These are phyloP conservation scores for Termitomyces sp. DNA, from an alignment of 1,284 basidiomycete species.

Conservation along the genomic window DNA sequence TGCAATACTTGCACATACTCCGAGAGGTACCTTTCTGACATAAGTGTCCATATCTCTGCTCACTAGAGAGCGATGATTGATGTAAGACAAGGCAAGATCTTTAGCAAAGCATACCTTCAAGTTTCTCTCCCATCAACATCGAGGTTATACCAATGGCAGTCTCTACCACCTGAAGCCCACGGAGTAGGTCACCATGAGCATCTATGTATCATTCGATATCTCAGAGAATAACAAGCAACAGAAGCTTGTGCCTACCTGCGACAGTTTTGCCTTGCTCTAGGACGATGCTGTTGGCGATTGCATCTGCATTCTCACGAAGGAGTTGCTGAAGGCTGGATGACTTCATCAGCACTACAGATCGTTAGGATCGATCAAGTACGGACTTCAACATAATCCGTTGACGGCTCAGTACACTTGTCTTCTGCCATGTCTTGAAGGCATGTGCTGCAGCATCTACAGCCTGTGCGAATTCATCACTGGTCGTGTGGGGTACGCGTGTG, in stretches of 20 bases:
- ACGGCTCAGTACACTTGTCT: slow-evolving; percentile 79
- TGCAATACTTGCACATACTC: slow-evolving; percentile 80
- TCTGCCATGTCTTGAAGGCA: slow-evolving; percentile 89
- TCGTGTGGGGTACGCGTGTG: slow-evolving; percentile 88
- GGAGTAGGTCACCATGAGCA: slow-evolving; percentile 91
- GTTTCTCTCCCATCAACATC: slow-evolving; percentile 82
- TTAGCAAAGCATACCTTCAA: slow-evolving; percentile 61
- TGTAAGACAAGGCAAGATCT: neutral
- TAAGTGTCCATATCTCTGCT: slow-evolving; percentile 98
- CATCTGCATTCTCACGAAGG: slow-evolving; percentile 73
- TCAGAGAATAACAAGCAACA: neutral
- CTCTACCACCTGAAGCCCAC: slow-evolving; percentile 94
- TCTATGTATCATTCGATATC: slow-evolving; percentile 41
- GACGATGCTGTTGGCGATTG: slow-evolving; percentile 74
- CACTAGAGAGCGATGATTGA: slow-evolving; percentile 39
- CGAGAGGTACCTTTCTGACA: slow-evolving; percentile 72
- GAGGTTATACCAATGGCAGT: slow-evolving; percentile 81
- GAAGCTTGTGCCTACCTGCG: slow-evolving; percentile 43
- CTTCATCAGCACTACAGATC: slow-evolving; percentile 3
- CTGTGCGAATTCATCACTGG: slow-evolving; percentile 74
- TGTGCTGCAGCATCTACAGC: slow-evolving; percentile 86
- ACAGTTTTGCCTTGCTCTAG: slow-evolving; percentile 91
- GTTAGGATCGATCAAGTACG: slow-evolving; percentile 19
- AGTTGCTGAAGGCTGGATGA: slow-evolving; percentile 67
- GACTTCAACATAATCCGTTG: slow-evolving; percentile 91